Conservation (phyloP, 176 grass and related monocot genomes). For the Oryza glumipatula region DNA sequence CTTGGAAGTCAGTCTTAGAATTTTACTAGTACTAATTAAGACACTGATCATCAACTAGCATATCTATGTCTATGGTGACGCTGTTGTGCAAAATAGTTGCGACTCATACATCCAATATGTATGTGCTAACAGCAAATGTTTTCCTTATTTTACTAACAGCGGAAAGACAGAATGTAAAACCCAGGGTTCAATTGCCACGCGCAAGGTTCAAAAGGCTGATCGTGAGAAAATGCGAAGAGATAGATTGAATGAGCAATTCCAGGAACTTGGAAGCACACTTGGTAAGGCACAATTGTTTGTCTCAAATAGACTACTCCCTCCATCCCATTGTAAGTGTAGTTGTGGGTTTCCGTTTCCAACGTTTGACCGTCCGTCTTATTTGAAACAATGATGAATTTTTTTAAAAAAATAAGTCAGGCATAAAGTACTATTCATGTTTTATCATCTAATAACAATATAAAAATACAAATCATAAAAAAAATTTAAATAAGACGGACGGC, state of each 20-base stretch:
- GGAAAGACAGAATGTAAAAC: slow-evolving; percentile 39
- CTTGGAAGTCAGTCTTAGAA: not conserved
- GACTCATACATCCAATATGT: slow-evolving; percentile 8
- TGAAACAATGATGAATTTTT: too few species aligned
- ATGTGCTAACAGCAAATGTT: slow-evolving; percentile 6
- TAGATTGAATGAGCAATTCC: slow-evolving; percentile 80
- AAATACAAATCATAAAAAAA: too few species aligned
- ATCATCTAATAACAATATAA: too few species aligned
- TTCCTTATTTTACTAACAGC: slow-evolving; percentile 40
- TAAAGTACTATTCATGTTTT: too few species aligned
- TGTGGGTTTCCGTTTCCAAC: too few species aligned
- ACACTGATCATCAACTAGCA: not conserved
- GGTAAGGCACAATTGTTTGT: slow-evolving; percentile 50
- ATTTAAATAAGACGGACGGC: too few species aligned
- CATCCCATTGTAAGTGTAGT: too few species aligned
- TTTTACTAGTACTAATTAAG: slow-evolving; percentile 1
- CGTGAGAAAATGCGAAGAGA: slow-evolving; percentile 92
- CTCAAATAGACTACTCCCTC: not conserved
- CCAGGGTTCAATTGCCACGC: slow-evolving; percentile 26
- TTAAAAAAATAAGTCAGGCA: too few species aligned
- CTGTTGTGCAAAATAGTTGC: slow-evolving; percentile 9
- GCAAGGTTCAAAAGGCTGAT: slow-evolving; percentile 92
- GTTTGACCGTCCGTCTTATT: too few species aligned
- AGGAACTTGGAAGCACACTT: slow-evolving; percentile 78
- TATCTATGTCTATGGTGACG: not conserved